A percentile compares a stretch with the other conserved stretches of the same genome.
These are phyloP conservation scores for Fusarium robinianum DNA, from an alignment of 2,329 filamentous ascomycete species.

Conservation along the genomic window DNA sequence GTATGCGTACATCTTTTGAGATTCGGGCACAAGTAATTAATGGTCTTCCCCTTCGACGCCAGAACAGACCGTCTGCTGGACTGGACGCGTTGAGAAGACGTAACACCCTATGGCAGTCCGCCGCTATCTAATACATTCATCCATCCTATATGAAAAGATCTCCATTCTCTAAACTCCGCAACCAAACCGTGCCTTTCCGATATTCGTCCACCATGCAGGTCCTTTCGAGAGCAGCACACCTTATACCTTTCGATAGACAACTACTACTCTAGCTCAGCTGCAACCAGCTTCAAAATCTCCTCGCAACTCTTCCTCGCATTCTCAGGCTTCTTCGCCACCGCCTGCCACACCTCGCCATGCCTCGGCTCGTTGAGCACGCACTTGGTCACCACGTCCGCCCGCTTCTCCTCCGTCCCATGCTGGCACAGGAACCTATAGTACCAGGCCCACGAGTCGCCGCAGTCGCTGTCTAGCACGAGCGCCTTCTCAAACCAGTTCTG, in stretches of 20 bases:
- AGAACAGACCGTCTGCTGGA: too few relatives aligned
- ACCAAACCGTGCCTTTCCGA: too few relatives aligned
- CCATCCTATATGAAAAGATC: not conserved
- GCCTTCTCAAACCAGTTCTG: slow-evolving; percentile 98
- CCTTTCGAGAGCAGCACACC: too few relatives aligned
- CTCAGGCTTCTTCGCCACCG: slow-evolving; percentile 79
- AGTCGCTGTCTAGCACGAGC: slow-evolving; percentile 81
- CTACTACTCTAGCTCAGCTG: slow-evolving; percentile 48
- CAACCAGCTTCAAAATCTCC: slow-evolving; percentile 82
- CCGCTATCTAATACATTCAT: too few relatives aligned
- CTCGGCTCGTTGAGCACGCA: slow-evolving; percentile 82
- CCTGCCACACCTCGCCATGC: slow-evolving; percentile 92
- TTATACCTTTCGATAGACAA: not conserved
- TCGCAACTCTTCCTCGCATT: slow-evolving; percentile 77
- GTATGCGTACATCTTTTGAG: too few relatives aligned
- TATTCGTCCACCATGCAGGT: too few relatives aligned
- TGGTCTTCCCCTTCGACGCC: too few relatives aligned
- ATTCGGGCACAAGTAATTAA: too few relatives aligned
- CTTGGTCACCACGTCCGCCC: slow-evolving; percentile 79
- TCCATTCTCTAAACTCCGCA: slow-evolving; percentile 19
- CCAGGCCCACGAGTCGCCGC: slow-evolving; percentile 96
- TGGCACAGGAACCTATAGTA: slow-evolving; percentile 92
- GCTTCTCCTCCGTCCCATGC: slow-evolving; percentile 94
- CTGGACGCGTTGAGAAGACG: too few relatives aligned
- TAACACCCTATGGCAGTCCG: too few relatives aligned